Evolutionary conservation across 2,329 filamentous ascomycete species (phyloP), one percentile per base, ranked within the genome.

Genomic region (Penicillium brasilianum): DNA sequence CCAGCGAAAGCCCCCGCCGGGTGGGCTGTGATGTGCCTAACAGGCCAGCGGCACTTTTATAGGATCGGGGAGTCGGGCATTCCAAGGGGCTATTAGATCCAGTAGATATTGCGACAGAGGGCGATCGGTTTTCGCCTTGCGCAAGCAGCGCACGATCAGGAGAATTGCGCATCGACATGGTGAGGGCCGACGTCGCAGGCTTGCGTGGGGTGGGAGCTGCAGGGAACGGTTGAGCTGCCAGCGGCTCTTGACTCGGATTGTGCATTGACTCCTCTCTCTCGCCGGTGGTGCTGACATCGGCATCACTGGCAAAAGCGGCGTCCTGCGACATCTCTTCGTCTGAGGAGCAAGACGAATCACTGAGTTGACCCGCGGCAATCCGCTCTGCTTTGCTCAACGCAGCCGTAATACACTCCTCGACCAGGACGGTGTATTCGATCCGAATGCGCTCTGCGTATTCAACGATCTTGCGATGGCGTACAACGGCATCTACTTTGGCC

Each of bases 361-460:
- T 94, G 16, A 96, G 80, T 55, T 93, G 88, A 11, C 94, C 94
- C 46, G 91, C 88, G 49, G 92, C 92, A 67, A 97, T 94, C 53
- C 89, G 89, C 58, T 91, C 91, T 56, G 95, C 93, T 77, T 98
- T 97, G 66, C 87, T 87, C 78, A 98, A 85, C 9, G 95, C 95
- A 63, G 92, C 93, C 62, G 96, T 90, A 55, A 99, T 97, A 74
- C 95, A 99, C 70, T 97, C 92, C 72, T 98, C 92, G 2, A 99
- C 94, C 60, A 97, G 84, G 28, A 96, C 87, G 30, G 94, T 90
- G 71, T 97, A 96, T 72, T 99, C 95, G 50, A 97, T 86, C 4
- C 96, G 91, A 65, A 99, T 97, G 34, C 96, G 89, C 78, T 99
- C 95, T 0, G 93, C 89, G 74, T 99, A 99, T 75, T 99, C 95